A percentile compares a stretch with the other conserved stretches of the same genome.
phyloP scores from a whole-genome alignment of 2,329 filamentous ascomycete genomes.

The Lachnellula hyalina region DNA sequence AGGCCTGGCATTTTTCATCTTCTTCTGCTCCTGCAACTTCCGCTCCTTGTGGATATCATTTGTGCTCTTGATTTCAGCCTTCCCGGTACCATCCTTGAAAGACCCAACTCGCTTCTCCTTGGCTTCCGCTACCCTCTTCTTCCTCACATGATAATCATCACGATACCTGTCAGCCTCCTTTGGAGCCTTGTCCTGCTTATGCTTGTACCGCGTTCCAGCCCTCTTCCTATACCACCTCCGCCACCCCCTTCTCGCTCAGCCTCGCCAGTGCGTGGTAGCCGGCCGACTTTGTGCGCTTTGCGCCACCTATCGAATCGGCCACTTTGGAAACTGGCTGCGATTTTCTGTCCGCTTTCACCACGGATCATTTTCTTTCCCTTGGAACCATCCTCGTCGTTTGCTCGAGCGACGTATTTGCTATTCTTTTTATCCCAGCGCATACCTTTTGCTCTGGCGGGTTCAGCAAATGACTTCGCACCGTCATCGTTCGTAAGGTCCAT shows the following conservation, averaged over 20 bases:
- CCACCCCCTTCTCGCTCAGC: constrained; percentile 50
- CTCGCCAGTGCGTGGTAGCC: constrained; percentile 79
- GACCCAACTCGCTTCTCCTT: constrained; percentile 76
- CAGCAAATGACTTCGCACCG: constrained; percentile 69
- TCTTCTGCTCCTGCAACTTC: constrained; percentile 67
- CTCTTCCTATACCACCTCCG: constrained; percentile 31
- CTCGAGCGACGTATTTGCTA: constrained; percentile 87
- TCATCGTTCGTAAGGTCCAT: constrained; percentile 96
- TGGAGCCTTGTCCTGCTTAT: constrained; percentile 81
- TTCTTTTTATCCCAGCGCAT: constrained; percentile 97
- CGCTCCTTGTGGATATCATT: constrained; percentile 83
- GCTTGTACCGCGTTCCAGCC: constrained; percentile 63
- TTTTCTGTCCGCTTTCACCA: constrained; percentile 92
- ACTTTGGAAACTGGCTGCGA: constrained; percentile 87
- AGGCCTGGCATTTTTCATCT: constrained; percentile 85
- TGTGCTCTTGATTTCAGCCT: constrained; percentile 71
- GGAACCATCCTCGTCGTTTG: constrained; percentile 92
- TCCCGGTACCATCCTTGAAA: constrained; percentile 68
- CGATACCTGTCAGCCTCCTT: constrained; percentile 91
- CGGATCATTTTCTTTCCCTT: constrained; percentile 67
- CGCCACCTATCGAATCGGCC: constrained; percentile 93
- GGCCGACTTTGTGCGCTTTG: constrained; percentile 74
- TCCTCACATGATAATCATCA: constrained; percentile 84
- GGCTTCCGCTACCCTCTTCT: constrained; percentile 83
- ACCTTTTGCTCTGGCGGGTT: constrained; percentile 62